Evolutionary conservation across 495 filamentous ascomycete genomes (phyloP), one percentile per base, ranked within the genome.

Genomic region (Haplographium delicatum): DNA sequence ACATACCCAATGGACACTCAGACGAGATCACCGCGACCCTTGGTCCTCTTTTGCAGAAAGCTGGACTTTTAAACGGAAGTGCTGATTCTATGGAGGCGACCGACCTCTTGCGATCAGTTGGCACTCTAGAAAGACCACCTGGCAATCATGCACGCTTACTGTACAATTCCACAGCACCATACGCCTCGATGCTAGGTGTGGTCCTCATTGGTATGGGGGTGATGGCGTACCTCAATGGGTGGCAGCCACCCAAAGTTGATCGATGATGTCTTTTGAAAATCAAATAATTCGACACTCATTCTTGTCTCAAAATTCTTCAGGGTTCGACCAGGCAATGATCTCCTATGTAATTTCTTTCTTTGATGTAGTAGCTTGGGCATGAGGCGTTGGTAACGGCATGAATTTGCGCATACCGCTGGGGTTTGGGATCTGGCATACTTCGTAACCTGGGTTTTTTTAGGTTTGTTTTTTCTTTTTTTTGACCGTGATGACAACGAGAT

Each of bases 151-250:
- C 71, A 66, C 45, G 65, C 70, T 51, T 66, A 56, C 55, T 88
- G 42, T 71, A 80, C 51, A 79, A 88, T 25, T 79, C 82, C 53
- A 79, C 83, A 46, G n/a, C n/a, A n/a, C 93, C 93, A 18, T 95
- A 89, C 59, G 86, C 85, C 26, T 89, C 85, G 5, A 90, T 95
- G 72, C 68, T 96, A 19, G 86, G 88, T 5, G 91, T 98, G 4
- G 89, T 97, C 42, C 66, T 96, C 39, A 65, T 96, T 54, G 93
- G 93, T 13, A 83, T 96, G 61, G 86, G 89, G 24, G 64, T 96
- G 42, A 98, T 98, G 93, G 88, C 87, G 35, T 95, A 89, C 69
- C 72, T 98, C 55, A 98, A 98, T 64, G 84, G 84, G 23, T 62
- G 60, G 60, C 60, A 59, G 50, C 50, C 54, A 34, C 51, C 58